Conservation (phyloP, 495 filamentous ascomycete genomes). For the Bombardia bombarda region DNA sequence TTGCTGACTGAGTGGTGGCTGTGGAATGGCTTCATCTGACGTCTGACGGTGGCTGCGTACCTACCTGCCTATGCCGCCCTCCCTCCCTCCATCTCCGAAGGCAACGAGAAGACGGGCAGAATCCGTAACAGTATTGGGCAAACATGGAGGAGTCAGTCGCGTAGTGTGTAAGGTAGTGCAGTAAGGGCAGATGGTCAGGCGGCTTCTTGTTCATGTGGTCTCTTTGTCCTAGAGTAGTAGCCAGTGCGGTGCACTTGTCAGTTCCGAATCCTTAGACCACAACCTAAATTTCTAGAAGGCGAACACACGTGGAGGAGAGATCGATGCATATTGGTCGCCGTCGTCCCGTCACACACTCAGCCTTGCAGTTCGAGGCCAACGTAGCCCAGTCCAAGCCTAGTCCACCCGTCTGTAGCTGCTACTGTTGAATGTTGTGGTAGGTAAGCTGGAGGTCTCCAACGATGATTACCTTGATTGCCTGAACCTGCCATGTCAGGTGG, state of each 20-base stretch:
- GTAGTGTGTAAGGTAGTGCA: neutral
- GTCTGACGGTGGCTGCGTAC: too few species aligned
- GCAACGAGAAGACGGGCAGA: neutral
- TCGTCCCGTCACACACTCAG: too few species aligned
- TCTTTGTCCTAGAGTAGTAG: neutral
- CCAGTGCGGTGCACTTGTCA: neutral
- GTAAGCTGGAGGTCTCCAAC: neutral
- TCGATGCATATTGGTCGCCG: constrained; percentile 23
- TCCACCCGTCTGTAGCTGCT: neutral
- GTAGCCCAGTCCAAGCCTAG: neutral
- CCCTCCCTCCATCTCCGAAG: too few species aligned
- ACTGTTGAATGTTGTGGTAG: neutral
- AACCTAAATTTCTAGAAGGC: neutral
- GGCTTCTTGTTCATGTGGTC: neutral
- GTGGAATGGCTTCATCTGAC: too few species aligned
- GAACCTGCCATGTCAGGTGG: neutral
- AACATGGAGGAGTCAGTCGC: too few species aligned
- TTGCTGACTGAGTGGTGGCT: too few species aligned
- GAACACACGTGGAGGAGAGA: constrained; percentile 23
- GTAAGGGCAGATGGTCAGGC: too few species aligned
- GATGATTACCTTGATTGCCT: neutral
- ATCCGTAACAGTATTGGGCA: neutral
- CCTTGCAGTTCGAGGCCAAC: neutral
- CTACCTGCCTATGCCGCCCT: too few species aligned
- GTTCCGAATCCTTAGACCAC: neutral